Evolutionary conservation across 768 basidiomycete species (phyloP).

Genomic region (Phlegmacium glaucopus): DNA sequence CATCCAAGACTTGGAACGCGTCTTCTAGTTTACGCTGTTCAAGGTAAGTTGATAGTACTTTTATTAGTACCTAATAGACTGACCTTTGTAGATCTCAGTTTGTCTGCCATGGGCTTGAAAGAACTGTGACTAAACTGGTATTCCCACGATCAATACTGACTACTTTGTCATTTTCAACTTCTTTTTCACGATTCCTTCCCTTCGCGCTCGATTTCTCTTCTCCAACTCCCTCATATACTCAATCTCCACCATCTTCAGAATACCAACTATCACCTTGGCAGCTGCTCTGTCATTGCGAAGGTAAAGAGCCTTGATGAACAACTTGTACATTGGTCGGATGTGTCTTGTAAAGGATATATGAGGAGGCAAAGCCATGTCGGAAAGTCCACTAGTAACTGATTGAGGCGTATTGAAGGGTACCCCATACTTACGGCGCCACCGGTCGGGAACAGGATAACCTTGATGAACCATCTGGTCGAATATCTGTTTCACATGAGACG

Average conservation of each 20-base stretch:
- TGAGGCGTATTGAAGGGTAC: conserved; percentile 46
- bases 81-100: conserved; percentile 42
- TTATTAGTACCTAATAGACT: conserved; percentile 15
- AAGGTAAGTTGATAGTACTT: background rate
- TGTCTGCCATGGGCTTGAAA: conserved; percentile 6
- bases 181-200: conserved; percentile 31
- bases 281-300: conserved; percentile 49
- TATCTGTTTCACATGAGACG: conserved; percentile 43
- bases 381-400: conserved; percentile 12
- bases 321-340: conserved; percentile 66
- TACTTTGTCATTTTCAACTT: conserved; percentile 6
- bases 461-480: conserved; percentile 61
- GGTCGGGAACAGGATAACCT: conserved; percentile 51
- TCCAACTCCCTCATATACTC: conserved; percentile 27
- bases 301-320: conserved; percentile 68
- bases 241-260: conserved; percentile 45
- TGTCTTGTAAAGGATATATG: conserved; percentile 55
- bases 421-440: conserved; percentile 22
- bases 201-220: conserved; percentile 26
- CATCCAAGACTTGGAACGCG: conserved; percentile 70
- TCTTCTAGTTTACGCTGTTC: conserved; percentile 77
- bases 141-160: too few species aligned
- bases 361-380: conserved; percentile 29
- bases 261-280: conserved; percentile 50
- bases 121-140: too few species aligned